Conservation (phyloP, 352 stramenopile genomes). For the Phytophthora tubulina region DNA sequence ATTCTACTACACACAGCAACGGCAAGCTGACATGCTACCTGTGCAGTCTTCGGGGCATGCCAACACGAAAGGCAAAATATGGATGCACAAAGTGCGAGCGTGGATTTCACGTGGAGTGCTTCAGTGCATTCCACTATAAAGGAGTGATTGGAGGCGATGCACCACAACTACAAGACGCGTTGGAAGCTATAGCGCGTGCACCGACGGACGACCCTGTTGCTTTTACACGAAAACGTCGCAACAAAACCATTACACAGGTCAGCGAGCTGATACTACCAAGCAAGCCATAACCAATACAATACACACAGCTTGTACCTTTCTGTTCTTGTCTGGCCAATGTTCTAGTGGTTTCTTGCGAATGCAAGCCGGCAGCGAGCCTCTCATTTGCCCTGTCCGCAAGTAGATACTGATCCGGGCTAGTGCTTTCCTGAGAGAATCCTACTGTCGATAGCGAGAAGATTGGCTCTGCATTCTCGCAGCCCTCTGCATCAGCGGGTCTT, state of each 20-base stretch:
- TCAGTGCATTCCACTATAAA: no score
- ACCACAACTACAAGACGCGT: constrained; percentile 18
- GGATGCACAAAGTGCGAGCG: no score
- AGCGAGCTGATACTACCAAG: neutral
- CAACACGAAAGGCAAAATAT: no score
- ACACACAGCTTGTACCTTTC: neutral
- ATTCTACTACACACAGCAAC: no score
- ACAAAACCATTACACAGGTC: neutral
- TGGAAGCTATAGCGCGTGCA: constrained; percentile 17
- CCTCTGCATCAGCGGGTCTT: neutral
- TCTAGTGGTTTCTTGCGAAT: neutral
- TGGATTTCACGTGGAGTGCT: no score
- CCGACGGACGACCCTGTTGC: constrained; percentile 14
- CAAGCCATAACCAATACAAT: neutral
- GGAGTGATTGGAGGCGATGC: neutral
- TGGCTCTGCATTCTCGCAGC: neutral
- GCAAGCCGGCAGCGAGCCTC: neutral
- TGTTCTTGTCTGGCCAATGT: neutral
- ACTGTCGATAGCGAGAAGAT: neutral
- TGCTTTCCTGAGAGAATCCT: neutral
- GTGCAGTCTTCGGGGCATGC: no score
- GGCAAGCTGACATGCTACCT: no score
- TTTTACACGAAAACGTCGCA: constrained; percentile 12
- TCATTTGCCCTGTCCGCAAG: neutral
- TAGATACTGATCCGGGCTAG: neutral